Evolutionary conservation across 441 rosid species (phyloP).

Genomic region (Monsonia emarginata): DNA sequence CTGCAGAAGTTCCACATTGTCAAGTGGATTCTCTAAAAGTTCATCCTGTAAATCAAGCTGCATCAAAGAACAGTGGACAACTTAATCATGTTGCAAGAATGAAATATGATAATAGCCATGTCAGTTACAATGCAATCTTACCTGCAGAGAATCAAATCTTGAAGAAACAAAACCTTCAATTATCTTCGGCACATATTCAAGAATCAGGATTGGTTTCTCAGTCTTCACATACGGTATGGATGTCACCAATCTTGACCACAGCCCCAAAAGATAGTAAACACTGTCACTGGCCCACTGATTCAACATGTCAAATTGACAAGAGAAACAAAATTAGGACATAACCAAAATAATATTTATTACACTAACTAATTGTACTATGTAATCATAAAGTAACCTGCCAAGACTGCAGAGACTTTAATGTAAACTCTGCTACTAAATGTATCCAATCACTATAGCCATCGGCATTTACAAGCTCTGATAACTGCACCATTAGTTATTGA

Average conservation of each 20-base stretch:
- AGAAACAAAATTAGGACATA: neutral
- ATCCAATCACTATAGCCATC: constrained; percentile 99
- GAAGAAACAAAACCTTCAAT: constrained; percentile 91
- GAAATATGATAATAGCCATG: neutral
- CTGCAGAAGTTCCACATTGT: constrained; percentile 95
- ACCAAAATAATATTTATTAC: neutral
- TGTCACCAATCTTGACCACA: constrained; percentile 93
- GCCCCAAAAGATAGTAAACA: constrained; percentile 85
- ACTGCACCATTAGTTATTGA: constrained; percentile 39
- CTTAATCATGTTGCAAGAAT: neutral
- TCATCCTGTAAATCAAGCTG: constrained; percentile 81
- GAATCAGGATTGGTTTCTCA: constrained; percentile 91
- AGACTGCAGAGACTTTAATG: constrained; percentile 86
- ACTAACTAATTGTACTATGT: constrained; percentile 1
- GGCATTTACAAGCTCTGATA: constrained; percentile 95
- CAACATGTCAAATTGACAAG: constrained; percentile 7
- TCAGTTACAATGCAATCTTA: constrained; percentile 14
- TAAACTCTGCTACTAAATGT: constrained; percentile 87
- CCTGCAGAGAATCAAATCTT: constrained; percentile 92
- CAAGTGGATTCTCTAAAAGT: constrained; percentile 78
- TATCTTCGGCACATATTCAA: constrained; percentile 93
- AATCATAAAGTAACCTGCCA: constrained; percentile 68
- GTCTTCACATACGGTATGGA: constrained; percentile 89
- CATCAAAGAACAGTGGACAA: constrained; percentile 9
- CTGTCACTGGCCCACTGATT: constrained; percentile 99